These are phyloP conservation scores for Penicillium palitans DNA, from an alignment of 2,329 filamentous ascomycete species.

Conservation along the genomic window DNA sequence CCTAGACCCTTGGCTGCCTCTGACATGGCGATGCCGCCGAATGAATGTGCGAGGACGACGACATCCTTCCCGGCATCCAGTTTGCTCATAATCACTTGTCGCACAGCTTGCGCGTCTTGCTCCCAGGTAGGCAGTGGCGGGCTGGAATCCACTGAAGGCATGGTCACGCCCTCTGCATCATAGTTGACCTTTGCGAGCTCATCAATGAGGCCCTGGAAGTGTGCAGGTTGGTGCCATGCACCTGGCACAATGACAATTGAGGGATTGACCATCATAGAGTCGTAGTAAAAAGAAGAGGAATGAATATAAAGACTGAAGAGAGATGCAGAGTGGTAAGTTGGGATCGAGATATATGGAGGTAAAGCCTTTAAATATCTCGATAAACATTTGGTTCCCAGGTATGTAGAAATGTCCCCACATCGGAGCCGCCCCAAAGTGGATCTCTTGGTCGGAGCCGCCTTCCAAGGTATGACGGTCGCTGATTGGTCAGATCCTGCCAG, in stretches of 20 bases:
- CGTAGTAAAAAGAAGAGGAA: no score
- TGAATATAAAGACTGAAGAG: background rate
- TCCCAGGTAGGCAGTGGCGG: constrained; percentile 30
- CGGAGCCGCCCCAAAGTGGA: constrained; percentile 3
- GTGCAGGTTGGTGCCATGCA: constrained; percentile 30
- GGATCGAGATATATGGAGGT: background rate
- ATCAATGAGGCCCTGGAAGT: constrained; percentile 27
- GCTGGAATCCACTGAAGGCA: constrained; percentile 29
- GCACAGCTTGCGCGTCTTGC: constrained; percentile 29
- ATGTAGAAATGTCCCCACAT: background rate
- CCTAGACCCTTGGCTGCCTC: constrained; percentile 34
- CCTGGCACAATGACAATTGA: constrained; percentile 33
- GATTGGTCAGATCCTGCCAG: background rate
- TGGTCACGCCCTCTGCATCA: constrained; percentile 22
- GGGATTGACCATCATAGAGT: constrained; percentile 23
- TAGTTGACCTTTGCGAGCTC: constrained; percentile 22
- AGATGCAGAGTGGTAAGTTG: background rate
- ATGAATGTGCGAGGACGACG: constrained; percentile 35
- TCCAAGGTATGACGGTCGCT: background rate
- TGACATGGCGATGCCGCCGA: constrained; percentile 34
- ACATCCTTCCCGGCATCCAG: constrained; percentile 32
- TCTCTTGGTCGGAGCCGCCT: background rate
- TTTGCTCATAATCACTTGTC: constrained; percentile 22
- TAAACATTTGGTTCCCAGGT: background rate
- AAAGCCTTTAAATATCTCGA: background rate